Evolutionary conservation across 176 grass and related monocot species (phyloP), one percentile per base, ranked within the genome.

Genomic region (Ensete ventricosum): DNA sequence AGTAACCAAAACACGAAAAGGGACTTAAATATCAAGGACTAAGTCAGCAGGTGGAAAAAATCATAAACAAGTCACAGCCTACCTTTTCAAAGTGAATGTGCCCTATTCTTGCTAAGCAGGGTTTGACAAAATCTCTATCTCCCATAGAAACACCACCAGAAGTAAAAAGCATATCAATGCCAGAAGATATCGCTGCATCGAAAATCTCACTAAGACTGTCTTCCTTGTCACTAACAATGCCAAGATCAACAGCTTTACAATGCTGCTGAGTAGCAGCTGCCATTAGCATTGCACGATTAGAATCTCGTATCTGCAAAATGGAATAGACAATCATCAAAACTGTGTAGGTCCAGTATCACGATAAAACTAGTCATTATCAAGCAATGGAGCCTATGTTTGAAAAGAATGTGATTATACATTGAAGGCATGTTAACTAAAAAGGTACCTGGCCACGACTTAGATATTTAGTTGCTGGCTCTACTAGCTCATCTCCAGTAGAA

Each of bases 91-190:
- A 98, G 82, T 98, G 84, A 81, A 98, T 89, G 78, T 77, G 83
- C 53, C 94, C 94, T 81, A 80, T 80, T 65, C 82, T 93, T 77
- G 78, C 75, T 69, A 98, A 82, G 75, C 90, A 98, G 54, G 95
- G 95, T 81, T 93, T 98, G 69, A 98, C 88, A 54, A 98, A 89
- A 82, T 93, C 95, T 64, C 84, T 98, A 72, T 93, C 95, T 17
- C 95, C 95, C 90, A 98, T 98, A 71, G 90, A 98, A 81, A 98
- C 82, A 78, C 95, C 95, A 62, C 95, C 95, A 67, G 95, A 98
- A 71, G 88, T 91, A 74, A 98, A 74, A 48, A 98, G 83, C 58
- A 98, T 79, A 87, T 98, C 88, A 73, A 92, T 84, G 79, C 83
- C 65, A 66, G 88, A 98, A 76, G 10, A 21, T 25, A 91, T 59